Base-by-base conservation (phyloP, 305 asterid species). In the Plantago rigida region DNA sequence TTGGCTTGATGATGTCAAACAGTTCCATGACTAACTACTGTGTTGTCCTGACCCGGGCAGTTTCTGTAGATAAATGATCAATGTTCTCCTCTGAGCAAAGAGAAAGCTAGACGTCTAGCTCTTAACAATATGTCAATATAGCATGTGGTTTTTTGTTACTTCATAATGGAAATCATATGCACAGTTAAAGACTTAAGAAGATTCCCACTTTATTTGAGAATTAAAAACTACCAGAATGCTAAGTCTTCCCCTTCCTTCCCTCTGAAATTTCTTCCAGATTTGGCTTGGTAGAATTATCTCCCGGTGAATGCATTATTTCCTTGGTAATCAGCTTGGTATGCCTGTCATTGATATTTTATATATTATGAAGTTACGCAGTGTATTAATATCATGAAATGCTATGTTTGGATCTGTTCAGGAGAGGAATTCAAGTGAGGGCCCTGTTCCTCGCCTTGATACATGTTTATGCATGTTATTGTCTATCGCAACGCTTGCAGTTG, bases 391-490 rank as follows among this genome's bases (percentile, higher is more conserved):
- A 9, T 69, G 64, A 73, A 59, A 45, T 29, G 46, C 68, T 73
- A 64, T 56, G 64, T 64, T 68, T 63, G 67, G 63, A 64, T 70
- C 50, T 66, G 17, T 60, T 65, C 78, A 91, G 98, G 94, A 87
- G 82, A 83, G 86, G 75, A 86, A 91, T 82, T 79, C 92, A 64
- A 78, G 84, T 70, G 98, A 91, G 74, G 95, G 94, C 44, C 96
- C 96, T 52, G 85, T 81, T 76, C 96, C 96, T 60, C 92, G 94
- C 73, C 75, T 87, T 57, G 96, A 91, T 70, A 84, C 90, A 57
- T 82, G 98, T 79, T 82, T 91, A 77, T 87, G 96, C 81, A 50
- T 86, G 90, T 68, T 91, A 72, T 70, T 91, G 83, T 91, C 98
- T 69, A 73, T 84, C 54, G 65, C 90, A 63, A 82, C 86, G 51